Evolutionary conservation across 768 basidiomycete genomes (phyloP).

Genomic region (Boletus rubroflammeus): DNA sequence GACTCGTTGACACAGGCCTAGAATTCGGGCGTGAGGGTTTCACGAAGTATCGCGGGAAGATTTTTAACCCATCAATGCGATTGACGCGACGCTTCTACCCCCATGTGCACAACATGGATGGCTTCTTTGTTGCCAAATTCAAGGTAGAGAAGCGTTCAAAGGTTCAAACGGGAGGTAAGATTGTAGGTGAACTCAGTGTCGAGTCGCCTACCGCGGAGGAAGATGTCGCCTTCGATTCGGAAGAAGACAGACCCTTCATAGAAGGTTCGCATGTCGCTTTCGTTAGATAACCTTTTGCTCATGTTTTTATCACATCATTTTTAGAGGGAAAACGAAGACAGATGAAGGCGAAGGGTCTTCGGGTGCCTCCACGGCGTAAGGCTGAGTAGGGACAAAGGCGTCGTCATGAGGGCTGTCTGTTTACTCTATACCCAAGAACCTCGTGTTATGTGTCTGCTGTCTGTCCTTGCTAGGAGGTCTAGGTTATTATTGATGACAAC

Average conservation of each 20-base stretch:
- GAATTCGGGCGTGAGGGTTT: slow-evolving; percentile 93
- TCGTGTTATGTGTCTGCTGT: neutral
- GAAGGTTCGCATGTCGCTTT: slow-evolving; percentile 54
- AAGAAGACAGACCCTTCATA: slow-evolving; percentile 74
- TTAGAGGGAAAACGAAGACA: slow-evolving; percentile 70
- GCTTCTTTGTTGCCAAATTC: slow-evolving; percentile 98
- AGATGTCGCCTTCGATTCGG: slow-evolving; percentile 61
- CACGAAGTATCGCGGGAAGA: slow-evolving; percentile 86
- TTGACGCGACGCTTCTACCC: slow-evolving; percentile 91
- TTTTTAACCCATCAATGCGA: slow-evolving; percentile 71
- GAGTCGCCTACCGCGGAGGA: slow-evolving; percentile 28
- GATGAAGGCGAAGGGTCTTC: slow-evolving; percentile 73
- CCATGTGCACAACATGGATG: slow-evolving; percentile 99
- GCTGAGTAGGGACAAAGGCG: slow-evolving; percentile 24
- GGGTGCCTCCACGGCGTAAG: slow-evolving; percentile 54
- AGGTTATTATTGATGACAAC: neutral
- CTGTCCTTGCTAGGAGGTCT: neutral
- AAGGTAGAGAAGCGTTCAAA: slow-evolving; percentile 83
- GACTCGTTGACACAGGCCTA: slow-evolving; percentile 88
- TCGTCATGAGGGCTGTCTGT: neutral
- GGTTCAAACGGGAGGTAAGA: slow-evolving; percentile 30
- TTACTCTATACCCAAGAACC: slow-evolving; percentile 2
- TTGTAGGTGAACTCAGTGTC: slow-evolving; percentile 19
- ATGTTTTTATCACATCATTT: slow-evolving; percentile 6
- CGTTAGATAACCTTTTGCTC: neutral